Evolutionary conservation across 768 basidiomycete species (phyloP), one percentile per base, ranked within the genome.

Genomic region (Hygrocybe coccinea): DNA sequence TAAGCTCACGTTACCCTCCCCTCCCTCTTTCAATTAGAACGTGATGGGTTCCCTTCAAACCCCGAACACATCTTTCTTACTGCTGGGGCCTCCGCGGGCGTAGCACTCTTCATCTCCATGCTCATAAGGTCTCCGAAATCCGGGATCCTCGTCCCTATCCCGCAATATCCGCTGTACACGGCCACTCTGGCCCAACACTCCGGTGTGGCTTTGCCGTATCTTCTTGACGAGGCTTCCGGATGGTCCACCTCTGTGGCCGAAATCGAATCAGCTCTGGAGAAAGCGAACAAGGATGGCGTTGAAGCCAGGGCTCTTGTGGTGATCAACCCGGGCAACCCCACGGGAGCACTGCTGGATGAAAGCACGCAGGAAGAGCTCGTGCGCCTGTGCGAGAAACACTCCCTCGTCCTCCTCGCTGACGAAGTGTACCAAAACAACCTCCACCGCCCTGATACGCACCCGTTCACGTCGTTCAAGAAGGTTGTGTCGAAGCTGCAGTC

Each of bases 261-360:
- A 50, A 83, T 98, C 62, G 76, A 83, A 58, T 71, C 74, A 1
- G 83, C 89, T 4, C 74, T 98, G 58, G 74, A 79, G 12, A 79
- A 84, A 35, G 89, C 89, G 1, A 72, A 77, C 25, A 71, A 74
- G 56, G 79, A 85, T 15, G 86, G 86, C 60, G 75, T 81, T 25
- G 70, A 72, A 5, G 79, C 91, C 49, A 92, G 88, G 63, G 93
- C 88, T 5, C 81, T 99, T 55, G 95, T 98, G 59, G 82, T 99
- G 64, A 98, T 99, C 79, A 99, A 99, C 76, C 95, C 95, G 0
- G 95, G 95, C 21, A 99, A 98, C 74, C 95, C 97, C 19, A 98
- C 97, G 0, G 97, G 95, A 39, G 83, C 87, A 3, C 79, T 95
- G 50, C 81, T 99, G 10, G 80, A 85, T 59, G 76, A 82, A 56